Evolutionary conservation across 2,329 filamentous ascomycete species (phyloP).

Genomic region (Dryadomyces quercivorus): DNA sequence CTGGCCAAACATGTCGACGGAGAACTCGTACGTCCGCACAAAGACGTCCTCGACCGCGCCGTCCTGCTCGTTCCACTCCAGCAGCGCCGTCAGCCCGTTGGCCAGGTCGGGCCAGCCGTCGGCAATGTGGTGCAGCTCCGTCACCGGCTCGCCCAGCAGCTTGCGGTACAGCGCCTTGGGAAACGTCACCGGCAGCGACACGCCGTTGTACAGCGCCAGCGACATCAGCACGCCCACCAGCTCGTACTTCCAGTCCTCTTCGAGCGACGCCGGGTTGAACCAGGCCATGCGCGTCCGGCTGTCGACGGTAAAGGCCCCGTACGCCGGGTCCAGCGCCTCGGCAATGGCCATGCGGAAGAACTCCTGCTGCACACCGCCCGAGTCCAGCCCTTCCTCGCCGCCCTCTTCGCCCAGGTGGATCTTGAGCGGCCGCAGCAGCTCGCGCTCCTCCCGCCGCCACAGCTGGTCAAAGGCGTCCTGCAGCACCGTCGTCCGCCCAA

Average conservation of each 20-base stretch:
- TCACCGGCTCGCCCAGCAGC: conserved; percentile 57
- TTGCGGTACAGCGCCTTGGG: conserved; percentile 75
- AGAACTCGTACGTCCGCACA: conserved; percentile 77
- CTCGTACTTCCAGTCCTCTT: conserved; percentile 83
- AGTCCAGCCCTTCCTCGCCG: conserved; percentile 83
- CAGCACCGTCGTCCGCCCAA: conserved; percentile 56
- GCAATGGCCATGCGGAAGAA: conserved; percentile 80
- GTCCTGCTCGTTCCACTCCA: conserved; percentile 64
- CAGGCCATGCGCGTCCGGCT: conserved; percentile 66
- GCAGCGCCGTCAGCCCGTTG: conserved; percentile 58
- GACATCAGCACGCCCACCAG: conserved; percentile 79
- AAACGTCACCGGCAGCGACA: conserved; percentile 83
- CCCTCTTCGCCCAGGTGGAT: conserved; percentile 71
- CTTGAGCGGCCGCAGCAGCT: conserved; percentile 76
- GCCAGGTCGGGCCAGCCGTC: conserved; percentile 82
- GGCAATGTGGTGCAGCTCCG: conserved; percentile 60
- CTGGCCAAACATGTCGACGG: conserved; percentile 44
- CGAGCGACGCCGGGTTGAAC: conserved; percentile 73
- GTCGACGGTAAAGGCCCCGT: conserved; percentile 73
- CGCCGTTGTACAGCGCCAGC: conserved; percentile 82
- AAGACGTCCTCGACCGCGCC: conserved; percentile 74
- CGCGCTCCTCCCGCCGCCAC: conserved; percentile 72
- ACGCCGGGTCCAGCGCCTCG: conserved; percentile 65
- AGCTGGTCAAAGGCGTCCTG: conserved; percentile 74
- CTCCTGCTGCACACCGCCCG: conserved; percentile 91